Evolutionary conservation across 2,329 filamentous ascomycete species (phyloP).

Genomic region (Ustulina deusta): DNA sequence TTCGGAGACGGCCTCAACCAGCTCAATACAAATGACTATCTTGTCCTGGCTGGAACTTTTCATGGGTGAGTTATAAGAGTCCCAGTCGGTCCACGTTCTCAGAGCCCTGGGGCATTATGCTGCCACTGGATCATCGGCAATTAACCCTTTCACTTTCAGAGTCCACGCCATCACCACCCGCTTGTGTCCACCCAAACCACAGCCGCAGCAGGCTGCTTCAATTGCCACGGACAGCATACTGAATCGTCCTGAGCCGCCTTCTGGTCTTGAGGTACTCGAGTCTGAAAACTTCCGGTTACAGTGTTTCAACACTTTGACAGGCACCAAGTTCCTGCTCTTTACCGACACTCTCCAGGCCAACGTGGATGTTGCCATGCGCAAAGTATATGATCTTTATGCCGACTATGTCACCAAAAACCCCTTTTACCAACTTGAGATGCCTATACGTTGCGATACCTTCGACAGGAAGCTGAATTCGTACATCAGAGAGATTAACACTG

Average conservation of each 20-base stretch:
- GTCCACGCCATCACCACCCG: constrained; percentile 77
- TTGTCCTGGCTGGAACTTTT: constrained; percentile 96
- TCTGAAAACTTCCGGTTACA: constrained; percentile 94
- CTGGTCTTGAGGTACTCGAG: constrained; percentile 92
- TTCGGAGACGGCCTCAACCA: constrained; percentile 90
- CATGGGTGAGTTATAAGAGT: constrained; percentile 74
- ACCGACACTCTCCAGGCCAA: constrained; percentile 90
- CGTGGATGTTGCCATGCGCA: constrained; percentile 83
- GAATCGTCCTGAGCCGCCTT: constrained; percentile 71
- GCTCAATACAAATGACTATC: constrained; percentile 93
- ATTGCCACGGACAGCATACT: constrained; percentile 50
- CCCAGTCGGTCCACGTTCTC: neutral
- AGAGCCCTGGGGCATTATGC: neutral
- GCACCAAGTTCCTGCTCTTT: constrained; percentile 95
- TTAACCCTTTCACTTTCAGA: constrained; percentile 53
- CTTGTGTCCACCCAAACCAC: constrained; percentile 67
- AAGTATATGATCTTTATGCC: constrained; percentile 93
- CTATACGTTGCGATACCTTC: constrained; percentile 93
- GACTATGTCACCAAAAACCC: constrained; percentile 99
- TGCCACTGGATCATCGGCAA: constrained; percentile 24
- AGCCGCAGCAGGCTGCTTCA: constrained; percentile 46
- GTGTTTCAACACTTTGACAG: constrained; percentile 94
- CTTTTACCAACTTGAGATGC: constrained; percentile 98
- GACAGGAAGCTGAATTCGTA: constrained; percentile 87
- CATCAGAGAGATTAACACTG: constrained; percentile 77